Percentiles rank a stretch among this genome's conserved stretches.
phyloP scores from a whole-genome alignment of 2,329 filamentous ascomycete species.

The Capronia coronata region DNA sequence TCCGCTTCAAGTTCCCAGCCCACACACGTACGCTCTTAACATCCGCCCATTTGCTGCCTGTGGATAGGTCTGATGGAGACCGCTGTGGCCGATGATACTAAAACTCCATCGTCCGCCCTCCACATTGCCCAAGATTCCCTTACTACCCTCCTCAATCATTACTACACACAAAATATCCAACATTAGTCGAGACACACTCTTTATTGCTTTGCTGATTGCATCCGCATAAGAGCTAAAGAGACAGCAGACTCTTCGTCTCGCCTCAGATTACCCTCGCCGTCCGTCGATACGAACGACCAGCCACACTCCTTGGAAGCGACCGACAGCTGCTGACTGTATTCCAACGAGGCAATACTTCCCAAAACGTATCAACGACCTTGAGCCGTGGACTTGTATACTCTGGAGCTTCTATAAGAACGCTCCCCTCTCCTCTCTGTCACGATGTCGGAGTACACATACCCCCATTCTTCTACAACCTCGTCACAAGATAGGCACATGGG shows the following conservation, averaged over 20 bases:
- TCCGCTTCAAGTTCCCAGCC: background rate
- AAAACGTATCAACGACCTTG: background rate
- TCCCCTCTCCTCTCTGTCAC: background rate
- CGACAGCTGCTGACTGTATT: slow-evolving; percentile 18
- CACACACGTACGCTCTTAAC: background rate
- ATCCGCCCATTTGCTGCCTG: background rate
- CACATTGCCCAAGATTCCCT: slow-evolving; percentile 7
- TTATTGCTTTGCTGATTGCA: background rate
- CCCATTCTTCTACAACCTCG: slow-evolving; percentile 22
- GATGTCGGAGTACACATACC: slow-evolving; percentile 22
- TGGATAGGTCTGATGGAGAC: background rate
- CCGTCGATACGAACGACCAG: background rate
- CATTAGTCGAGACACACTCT: background rate
- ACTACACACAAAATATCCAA: slow-evolving; percentile 2
- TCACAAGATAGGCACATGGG: slow-evolving; percentile 25
- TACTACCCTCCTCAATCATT: background rate
- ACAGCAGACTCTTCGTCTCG: background rate
- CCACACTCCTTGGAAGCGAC: background rate
- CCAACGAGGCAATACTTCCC: background rate
- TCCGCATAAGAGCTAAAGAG: background rate
- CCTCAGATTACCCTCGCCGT: background rate
- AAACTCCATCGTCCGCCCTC: slow-evolving; percentile 20
- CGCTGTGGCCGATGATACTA: slow-evolving; percentile 13
- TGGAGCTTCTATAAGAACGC: background rate
- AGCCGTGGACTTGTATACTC: background rate